These are phyloP conservation scores for Boletus mariae DNA, from an alignment of 1,284 basidiomycete genomes.

Conservation along the genomic window DNA sequence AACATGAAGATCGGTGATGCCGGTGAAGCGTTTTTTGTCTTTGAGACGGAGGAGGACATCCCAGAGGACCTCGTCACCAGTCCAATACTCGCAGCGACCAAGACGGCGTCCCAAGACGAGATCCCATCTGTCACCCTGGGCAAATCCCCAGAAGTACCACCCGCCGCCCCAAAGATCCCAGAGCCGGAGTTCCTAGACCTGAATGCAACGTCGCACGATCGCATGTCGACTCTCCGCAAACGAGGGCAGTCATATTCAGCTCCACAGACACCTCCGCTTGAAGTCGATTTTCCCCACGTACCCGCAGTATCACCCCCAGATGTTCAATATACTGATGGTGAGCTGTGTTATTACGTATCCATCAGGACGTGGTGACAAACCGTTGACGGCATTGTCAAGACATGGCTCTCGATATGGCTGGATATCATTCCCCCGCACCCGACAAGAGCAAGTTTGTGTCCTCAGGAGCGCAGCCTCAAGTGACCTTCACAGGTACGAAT, in stretches of 20 bases:
- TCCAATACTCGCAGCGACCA: slow-evolving; percentile 74
- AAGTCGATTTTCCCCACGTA: slow-evolving; percentile 20
- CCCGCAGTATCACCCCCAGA: slow-evolving; percentile 51
- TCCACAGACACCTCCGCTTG: slow-evolving; percentile 23
- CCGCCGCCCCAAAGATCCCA: slow-evolving; percentile 32
- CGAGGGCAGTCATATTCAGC: slow-evolving; percentile 28
- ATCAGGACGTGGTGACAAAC: not conserved
- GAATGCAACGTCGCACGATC: slow-evolving; percentile 19
- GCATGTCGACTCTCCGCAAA: slow-evolving; percentile 15
- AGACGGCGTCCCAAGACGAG: slow-evolving; percentile 36
- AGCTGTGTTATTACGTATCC: slow-evolving; percentile 33
- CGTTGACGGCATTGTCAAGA: slow-evolving; percentile 36
- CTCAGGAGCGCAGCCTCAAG: slow-evolving; percentile 7
- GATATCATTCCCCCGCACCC: slow-evolving; percentile 52
- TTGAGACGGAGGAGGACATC: slow-evolving; percentile 94
- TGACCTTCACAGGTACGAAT: not conserved
- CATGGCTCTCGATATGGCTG: slow-evolving; percentile 62
- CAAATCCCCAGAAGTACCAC: slow-evolving; percentile 14
- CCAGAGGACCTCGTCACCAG: slow-evolving; percentile 93
- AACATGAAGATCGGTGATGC: slow-evolving; percentile 99
- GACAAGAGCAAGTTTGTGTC: slow-evolving; percentile 18
- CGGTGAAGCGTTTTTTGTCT: slow-evolving; percentile 98
- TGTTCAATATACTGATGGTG: slow-evolving; percentile 66
- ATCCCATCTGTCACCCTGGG: slow-evolving; percentile 21
- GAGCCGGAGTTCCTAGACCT: slow-evolving; percentile 33